Evolutionary conservation across 345 rosid genomes (phyloP).

Genomic region (Trapa incisa): DNA sequence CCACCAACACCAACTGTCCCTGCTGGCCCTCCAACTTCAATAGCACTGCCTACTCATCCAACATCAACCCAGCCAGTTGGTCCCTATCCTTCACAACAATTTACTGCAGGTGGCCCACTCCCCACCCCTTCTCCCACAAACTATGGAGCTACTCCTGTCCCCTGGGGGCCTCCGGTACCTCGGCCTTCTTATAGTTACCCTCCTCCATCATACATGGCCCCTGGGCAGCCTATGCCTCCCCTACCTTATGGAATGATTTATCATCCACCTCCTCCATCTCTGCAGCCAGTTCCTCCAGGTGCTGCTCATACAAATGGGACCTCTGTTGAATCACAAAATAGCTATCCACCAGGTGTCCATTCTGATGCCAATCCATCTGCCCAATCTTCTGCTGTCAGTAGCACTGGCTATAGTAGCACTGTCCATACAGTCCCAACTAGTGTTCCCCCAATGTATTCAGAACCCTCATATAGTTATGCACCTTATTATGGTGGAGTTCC

Average conservation of each 20-base stretch:
- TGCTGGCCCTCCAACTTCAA: conserved; percentile 58
- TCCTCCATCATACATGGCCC: conserved; percentile 59
- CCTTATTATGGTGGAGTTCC: conserved; percentile 71
- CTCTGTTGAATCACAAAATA: conserved; percentile 60
- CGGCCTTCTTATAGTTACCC: conserved; percentile 67
- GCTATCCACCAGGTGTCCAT: conserved; percentile 83
- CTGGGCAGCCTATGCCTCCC: conserved; percentile 84
- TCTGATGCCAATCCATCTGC: conserved; percentile 48
- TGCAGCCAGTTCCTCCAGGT: conserved; percentile 66
- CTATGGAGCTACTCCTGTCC: conserved; percentile 53
- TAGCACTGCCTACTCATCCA: conserved; percentile 57
- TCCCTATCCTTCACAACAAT: conserved; percentile 71
- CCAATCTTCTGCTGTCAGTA: conserved; percentile 26
- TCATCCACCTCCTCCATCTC: conserved; percentile 37
- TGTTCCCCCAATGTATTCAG: conserved; percentile 46
- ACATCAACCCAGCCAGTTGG: conserved; percentile 51
- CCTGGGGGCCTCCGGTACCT: conserved; percentile 89
- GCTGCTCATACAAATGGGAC: conserved; percentile 36
- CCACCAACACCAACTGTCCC: conserved; percentile 79
- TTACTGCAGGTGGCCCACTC: conserved; percentile 59
- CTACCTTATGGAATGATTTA: conserved; percentile 66
- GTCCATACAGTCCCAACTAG: conserved; percentile 29
- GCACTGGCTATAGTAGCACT: conserved; percentile 41
- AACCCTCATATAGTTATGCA: conserved; percentile 45
- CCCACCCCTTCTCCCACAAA: conserved; percentile 38